Percentiles rank a stretch among this genome's conserved stretches.
These are phyloP conservation scores for Xylariaceae sp. DNA, from an alignment of 2,329 filamentous ascomycete species.

Conservation along the genomic window DNA sequence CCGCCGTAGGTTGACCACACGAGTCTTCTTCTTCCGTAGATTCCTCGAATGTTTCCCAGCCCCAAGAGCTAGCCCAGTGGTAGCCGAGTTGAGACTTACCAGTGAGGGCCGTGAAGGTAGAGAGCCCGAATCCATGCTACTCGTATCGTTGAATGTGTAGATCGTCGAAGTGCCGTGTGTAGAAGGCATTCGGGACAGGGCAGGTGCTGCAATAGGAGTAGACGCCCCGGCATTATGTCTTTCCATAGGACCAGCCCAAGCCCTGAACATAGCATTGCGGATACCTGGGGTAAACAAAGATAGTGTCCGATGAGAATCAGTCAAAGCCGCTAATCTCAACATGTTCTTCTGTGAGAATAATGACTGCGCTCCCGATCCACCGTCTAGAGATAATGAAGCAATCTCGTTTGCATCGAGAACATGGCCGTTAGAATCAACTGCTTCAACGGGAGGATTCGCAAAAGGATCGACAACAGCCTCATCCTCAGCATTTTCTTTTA, in stretches of 20 bases:
- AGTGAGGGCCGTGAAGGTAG: slow-evolving; percentile 73
- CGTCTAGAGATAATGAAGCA: slow-evolving; percentile 78
- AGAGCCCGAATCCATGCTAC: slow-evolving; percentile 67
- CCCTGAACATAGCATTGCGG: slow-evolving; percentile 86
- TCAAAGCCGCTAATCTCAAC: slow-evolving; percentile 79
- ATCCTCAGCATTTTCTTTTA: slow-evolving; percentile 56
- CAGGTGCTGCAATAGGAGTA: slow-evolving; percentile 57
- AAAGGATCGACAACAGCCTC: slow-evolving; percentile 79
- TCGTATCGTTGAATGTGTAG: slow-evolving; percentile 77
- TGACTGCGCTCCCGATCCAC: slow-evolving; percentile 80
- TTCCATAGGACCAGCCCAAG: slow-evolving; percentile 84
- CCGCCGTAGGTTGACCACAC: slow-evolving; percentile 81
- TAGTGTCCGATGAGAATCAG: slow-evolving; percentile 86
- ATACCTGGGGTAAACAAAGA: slow-evolving; percentile 94
- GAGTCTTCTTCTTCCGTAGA: slow-evolving; percentile 80
- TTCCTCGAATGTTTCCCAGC: slow-evolving; percentile 64
- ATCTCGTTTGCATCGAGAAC: slow-evolving; percentile 77
- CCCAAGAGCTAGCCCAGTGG: slow-evolving; percentile 68
- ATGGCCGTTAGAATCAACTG: slow-evolving; percentile 81
- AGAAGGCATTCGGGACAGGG: slow-evolving; percentile 69
- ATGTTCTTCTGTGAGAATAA: slow-evolving; percentile 96
- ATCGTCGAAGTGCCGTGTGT: slow-evolving; percentile 65
- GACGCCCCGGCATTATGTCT: slow-evolving; percentile 63
- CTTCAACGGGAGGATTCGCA: slow-evolving; percentile 79
- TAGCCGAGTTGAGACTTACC: slow-evolving; percentile 65